A percentile compares a stretch with the other conserved stretches of the same genome.
Conservation (phyloP, 495 filamentous ascomycete species). For the Xylaria telfairii region DNA sequence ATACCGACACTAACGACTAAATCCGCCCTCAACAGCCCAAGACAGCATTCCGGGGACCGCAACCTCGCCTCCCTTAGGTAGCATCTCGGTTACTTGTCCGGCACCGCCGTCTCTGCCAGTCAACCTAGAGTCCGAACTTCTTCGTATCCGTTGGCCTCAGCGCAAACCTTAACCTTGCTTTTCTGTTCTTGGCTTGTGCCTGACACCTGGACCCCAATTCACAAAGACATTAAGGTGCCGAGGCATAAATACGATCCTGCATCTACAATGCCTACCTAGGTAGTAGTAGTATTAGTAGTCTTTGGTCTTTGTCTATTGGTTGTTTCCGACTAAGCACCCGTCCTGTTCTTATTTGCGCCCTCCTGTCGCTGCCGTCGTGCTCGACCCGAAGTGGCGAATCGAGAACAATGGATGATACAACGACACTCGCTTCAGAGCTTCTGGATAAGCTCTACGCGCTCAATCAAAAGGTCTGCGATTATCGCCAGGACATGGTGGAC, state of each 20-base stretch:
- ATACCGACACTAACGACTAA: constrained; percentile 2
- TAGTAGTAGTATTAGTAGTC: too few relatives aligned
- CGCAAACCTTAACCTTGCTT: neutral
- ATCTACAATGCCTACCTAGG: constrained; percentile 35
- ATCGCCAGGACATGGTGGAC: constrained; percentile 55
- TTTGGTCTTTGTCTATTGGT: constrained; percentile 32
- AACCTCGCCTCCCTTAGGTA: constrained; percentile 11
- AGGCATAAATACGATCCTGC: neutral
- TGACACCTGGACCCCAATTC: neutral
- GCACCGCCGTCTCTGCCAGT: neutral
- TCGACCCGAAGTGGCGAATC: constrained; percentile 24
- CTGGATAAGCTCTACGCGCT: constrained; percentile 57
- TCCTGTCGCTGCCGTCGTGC: neutral
- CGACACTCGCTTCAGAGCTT: constrained; percentile 55
- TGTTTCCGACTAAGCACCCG: constrained; percentile 33
- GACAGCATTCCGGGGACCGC: neutral
- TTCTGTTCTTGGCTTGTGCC: neutral
- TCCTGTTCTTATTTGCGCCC: constrained; percentile 28
- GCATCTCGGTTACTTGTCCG: constrained; percentile 6
- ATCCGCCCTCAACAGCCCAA: neutral
- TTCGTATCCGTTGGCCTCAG: constrained; percentile 3
- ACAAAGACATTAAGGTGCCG: neutral
- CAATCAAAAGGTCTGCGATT: constrained; percentile 55
- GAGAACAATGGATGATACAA: constrained; percentile 55
- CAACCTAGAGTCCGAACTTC: constrained; percentile 3